These are phyloP conservation scores for Colletotrichum lentis DNA, from an alignment of 2,329 filamentous ascomycete species.

Conservation along the genomic window DNA sequence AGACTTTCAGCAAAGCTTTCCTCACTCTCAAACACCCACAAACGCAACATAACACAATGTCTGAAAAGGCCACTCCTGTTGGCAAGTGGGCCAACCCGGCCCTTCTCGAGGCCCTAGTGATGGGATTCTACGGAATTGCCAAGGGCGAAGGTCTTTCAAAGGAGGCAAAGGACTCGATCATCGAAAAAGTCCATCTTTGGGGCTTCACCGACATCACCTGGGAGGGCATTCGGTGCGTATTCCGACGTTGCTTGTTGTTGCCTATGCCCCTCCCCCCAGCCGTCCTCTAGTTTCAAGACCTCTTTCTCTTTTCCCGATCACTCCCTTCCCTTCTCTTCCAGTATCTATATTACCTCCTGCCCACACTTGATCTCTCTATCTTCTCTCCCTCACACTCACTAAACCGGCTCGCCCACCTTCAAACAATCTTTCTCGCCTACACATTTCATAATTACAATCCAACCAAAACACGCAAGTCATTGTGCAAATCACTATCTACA, in stretches of 20 bases:
- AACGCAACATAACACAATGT: not conserved
- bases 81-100: slow-evolving; percentile 47
- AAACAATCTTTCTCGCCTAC: too few species aligned
- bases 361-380: slow-evolving; percentile 5
- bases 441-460: not conserved
- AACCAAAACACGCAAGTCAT: not conserved
- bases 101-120: slow-evolving; percentile 47
- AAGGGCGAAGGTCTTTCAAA: slow-evolving; percentile 43
- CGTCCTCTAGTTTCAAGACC: too few species aligned
- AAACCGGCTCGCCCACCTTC: slow-evolving; percentile 1
- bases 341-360: not conserved
- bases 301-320: too few species aligned
- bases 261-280: too few species aligned
- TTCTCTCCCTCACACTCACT: slow-evolving; percentile 18
- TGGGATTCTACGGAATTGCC: slow-evolving; percentile 46
- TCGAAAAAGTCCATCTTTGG: slow-evolving; percentile 44
- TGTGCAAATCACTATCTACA: not conserved
- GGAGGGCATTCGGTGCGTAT: slow-evolving; percentile 56
- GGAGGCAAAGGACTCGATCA: slow-evolving; percentile 45
- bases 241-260: not conserved
- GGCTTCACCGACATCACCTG: slow-evolving; percentile 50
- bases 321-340: not conserved
- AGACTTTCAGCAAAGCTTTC: not conserved
- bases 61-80: slow-evolving; percentile 1
- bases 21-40: slow-evolving; percentile 39